These are phyloP conservation scores for Rubia balearica DNA, from an alignment of 305 asterid genomes.

Conservation along the genomic window DNA sequence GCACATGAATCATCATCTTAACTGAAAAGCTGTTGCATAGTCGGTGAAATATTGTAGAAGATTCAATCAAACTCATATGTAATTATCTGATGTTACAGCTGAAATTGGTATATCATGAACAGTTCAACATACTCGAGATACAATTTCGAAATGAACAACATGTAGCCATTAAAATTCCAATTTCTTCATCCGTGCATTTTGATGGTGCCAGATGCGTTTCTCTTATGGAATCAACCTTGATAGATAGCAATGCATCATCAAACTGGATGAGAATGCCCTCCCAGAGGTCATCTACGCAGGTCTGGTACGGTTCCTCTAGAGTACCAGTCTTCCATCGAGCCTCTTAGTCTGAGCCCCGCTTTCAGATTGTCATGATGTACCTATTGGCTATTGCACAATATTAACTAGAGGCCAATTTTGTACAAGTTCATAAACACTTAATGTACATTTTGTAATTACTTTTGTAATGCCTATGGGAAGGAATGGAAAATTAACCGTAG, in stretches of 20 bases:
- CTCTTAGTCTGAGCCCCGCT: no score
- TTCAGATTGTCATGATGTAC: no score
- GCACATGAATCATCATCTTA: background rate
- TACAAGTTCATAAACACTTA: no score
- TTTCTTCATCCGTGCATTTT: background rate
- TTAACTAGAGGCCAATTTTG: no score
- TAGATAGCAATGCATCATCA: background rate
- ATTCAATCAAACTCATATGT: background rate
- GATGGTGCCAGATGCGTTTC: background rate
- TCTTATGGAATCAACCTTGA: background rate
- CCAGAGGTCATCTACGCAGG: no score
- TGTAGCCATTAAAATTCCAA: background rate
- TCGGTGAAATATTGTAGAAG: background rate
- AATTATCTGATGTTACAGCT: background rate
- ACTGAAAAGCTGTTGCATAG: background rate
- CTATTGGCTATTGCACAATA: no score
- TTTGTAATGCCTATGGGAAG: background rate
- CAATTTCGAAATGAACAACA: background rate
- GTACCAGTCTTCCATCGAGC: no score
- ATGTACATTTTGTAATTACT: background rate
- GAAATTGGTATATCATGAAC: background rate
- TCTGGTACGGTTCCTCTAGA: no score
- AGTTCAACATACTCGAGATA: background rate
- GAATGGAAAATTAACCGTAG: no score
- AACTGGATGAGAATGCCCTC: background rate